Evolutionary conservation across 1,139 yeast genomes (phyloP).

Genomic region (Lodderomyces jiufengensis): DNA sequence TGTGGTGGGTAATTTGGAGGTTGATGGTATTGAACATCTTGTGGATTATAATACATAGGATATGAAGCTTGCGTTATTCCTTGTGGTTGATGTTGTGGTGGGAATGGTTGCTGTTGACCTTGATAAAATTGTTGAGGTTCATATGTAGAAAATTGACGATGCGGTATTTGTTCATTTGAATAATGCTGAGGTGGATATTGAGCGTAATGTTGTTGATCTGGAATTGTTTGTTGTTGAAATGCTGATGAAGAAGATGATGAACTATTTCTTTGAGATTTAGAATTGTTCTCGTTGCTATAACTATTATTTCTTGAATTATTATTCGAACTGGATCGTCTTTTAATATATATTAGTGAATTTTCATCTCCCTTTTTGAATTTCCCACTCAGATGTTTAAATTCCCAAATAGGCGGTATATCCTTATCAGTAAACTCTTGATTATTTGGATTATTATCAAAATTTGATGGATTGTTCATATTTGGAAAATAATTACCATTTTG

Average conservation of each 20-base stretch:
- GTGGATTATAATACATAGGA: neutral
- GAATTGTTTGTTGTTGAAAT: slow-evolving; percentile 3
- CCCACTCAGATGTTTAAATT: slow-evolving; percentile 82
- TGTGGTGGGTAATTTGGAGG: neutral
- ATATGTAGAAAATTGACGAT: slow-evolving; percentile 6
- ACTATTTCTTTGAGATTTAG: slow-evolving; percentile 1
- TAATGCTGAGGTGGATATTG: neutral
- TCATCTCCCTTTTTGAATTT: slow-evolving; percentile 74
- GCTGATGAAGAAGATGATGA: slow-evolving; percentile 3
- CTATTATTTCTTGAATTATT: slow-evolving; percentile 21
- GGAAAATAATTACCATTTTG: too few species aligned
- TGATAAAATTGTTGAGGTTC: neutral
- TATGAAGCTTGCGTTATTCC: neutral
- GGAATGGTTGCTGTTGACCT: slow-evolving; percentile 3
- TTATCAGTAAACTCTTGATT: slow-evolving; percentile 15
- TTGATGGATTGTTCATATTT: too few species aligned
- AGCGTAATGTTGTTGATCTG: neutral
- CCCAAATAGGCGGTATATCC: slow-evolving; percentile 57
- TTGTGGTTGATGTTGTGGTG: slow-evolving; percentile 2
- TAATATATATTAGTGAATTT: slow-evolving; percentile 59
- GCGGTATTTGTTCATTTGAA: slow-evolving; percentile 2
- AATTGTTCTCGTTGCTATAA: slow-evolving; percentile 12
- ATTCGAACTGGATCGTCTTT: slow-evolving; percentile 51
- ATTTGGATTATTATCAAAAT: neutral
- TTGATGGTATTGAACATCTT: neutral